Evolutionary conservation across 495 filamentous ascomycete species (phyloP), one percentile per base, ranked within the genome.

Genomic region (Penicillium ucsense): DNA sequence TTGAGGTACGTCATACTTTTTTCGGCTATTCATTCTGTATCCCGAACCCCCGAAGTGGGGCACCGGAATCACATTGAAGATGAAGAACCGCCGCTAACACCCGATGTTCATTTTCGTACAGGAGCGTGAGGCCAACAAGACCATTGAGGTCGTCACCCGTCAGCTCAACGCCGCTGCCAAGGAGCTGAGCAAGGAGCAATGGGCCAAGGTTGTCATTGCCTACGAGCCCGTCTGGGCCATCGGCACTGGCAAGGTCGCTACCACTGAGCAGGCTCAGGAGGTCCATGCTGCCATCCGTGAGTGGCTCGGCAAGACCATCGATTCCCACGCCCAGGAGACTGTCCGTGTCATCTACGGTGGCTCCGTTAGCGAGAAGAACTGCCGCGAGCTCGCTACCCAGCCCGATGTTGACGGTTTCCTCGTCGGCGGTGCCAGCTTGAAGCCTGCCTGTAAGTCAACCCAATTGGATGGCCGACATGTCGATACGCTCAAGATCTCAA

Each of bases 221-320:
- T 98, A 98, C 67, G 94, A 98, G 79, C 92, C 92, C 56, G 91
- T 98, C 74, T 98, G 92, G 77, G 94, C 91, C 56, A 97, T 97
- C 61, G 92, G 94, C 50, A 97, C 92, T 52, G 92, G 92, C 61
- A 96, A 95, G 75, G 92, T 97, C 49, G 92, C 92, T 57, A 89
- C 82, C 43, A 91, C 87, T 38, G 75, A 88, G 74, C 89, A 96
- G 73, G 89, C 89, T 47, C 89, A 95, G 75, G 89, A 96, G 68
- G 89, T 92, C 49, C 92, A 98, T 71, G 84, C 80, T 41, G 89
- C 83, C 50, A 94, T 98, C 68, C 86, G 92, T 55, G 70, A 83
- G 56, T 98, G 91, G 91, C 73, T 98, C 59, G 76, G 72, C 52
- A 74, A 82, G 55, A 77, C 82, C 48, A 78, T 96, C 51, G 84